Conservation (phyloP, 2,329 filamentous ascomycete species). For the Penicillium fuscoglaucum region DNA sequence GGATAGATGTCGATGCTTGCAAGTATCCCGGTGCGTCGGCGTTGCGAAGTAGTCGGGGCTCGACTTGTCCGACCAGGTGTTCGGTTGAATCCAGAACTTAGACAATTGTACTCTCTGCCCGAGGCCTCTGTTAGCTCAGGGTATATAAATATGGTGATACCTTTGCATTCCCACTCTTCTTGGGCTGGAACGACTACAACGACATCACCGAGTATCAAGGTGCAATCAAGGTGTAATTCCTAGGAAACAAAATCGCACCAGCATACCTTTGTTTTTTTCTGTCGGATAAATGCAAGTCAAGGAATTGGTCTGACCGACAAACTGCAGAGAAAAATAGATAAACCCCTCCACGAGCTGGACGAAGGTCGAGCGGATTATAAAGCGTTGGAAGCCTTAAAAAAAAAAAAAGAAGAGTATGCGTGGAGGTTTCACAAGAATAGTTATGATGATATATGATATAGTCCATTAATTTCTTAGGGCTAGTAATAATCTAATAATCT, state of each 20-base stretch:
- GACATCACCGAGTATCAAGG: not conserved
- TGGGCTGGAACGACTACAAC: not conserved
- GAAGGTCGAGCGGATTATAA: conserved; percentile 18
- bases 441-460: conserved; percentile 2
- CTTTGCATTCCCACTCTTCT: not conserved
- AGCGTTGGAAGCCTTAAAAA: not conserved
- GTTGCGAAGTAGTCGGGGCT: conserved; percentile 19
- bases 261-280: not conserved
- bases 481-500: conserved; percentile 19
- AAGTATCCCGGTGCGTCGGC: conserved; percentile 1
- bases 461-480: conserved; percentile 5
- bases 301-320: conserved; percentile 19
- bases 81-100: conserved; percentile 11
- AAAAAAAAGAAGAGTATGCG: not conserved
- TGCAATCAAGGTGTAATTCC: not conserved
- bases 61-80: conserved; percentile 14
- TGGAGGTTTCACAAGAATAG: conserved; percentile 19
- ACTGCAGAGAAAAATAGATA: conserved; percentile 10
- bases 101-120: not conserved
- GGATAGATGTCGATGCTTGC: not conserved
- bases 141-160: conserved; percentile 2
- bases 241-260: not conserved
- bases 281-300: conserved; percentile 12
- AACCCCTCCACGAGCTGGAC: conserved; percentile 10
- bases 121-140: conserved; percentile 1